Conservation (phyloP, 345 rosid species). For the Pistacia vera region DNA sequence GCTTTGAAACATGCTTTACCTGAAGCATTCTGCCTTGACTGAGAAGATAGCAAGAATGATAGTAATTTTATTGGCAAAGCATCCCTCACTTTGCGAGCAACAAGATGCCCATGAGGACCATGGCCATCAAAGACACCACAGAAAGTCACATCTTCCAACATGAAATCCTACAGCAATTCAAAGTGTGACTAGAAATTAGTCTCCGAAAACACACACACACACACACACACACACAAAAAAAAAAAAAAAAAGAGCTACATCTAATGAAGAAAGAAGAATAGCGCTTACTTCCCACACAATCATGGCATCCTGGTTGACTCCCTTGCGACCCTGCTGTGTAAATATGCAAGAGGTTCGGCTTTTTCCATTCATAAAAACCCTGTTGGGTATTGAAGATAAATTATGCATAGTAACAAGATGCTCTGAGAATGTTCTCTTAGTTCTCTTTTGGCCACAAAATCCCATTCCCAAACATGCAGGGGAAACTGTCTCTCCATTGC, state of each 20-base stretch:
- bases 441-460: slow-evolving; percentile 67
- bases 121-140: slow-evolving; percentile 99
- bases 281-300: slow-evolving; percentile 97
- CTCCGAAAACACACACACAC: slow-evolving; percentile 6
- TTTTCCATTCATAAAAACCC: slow-evolving; percentile 80
- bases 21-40: slow-evolving; percentile 53
- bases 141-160: slow-evolving; percentile 84
- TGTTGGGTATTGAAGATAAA: slow-evolving; percentile 72
- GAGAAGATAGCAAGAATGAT: slow-evolving; percentile 56
- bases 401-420: slow-evolving; percentile 58
- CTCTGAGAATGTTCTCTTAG: slow-evolving; percentile 74
- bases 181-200: slow-evolving; percentile 16
- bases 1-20: slow-evolving; percentile 53
- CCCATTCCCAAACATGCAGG: slow-evolving; percentile 61
- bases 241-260: slow-evolving; percentile 6
- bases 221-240: not conserved
- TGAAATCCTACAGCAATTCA: slow-evolving; percentile 68
- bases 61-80: slow-evolving; percentile 77
- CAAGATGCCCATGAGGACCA: slow-evolving; percentile 99
- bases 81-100: slow-evolving; percentile 96
- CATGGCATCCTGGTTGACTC: slow-evolving; percentile 98
- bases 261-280: slow-evolving; percentile 15
- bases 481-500: slow-evolving; percentile 66
- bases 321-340: slow-evolving; percentile 98
- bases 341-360: slow-evolving; percentile 85